These are phyloP conservation scores for Enteropsectra breve DNA, from an alignment of 371 early-diverging fungal genomes.

Conservation along the genomic window DNA sequence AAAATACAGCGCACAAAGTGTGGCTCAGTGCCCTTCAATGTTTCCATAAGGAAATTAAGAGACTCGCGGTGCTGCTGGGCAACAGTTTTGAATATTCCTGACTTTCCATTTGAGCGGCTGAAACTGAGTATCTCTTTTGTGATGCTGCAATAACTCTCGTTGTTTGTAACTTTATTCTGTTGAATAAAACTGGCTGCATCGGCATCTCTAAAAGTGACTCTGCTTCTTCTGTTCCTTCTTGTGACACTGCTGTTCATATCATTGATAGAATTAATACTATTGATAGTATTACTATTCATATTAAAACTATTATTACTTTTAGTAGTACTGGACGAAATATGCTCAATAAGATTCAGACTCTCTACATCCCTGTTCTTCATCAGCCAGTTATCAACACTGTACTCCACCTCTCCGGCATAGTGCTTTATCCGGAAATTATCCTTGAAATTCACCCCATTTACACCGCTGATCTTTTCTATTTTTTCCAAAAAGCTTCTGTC, in stretches of 20 bases:
- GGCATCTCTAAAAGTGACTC: not conserved
- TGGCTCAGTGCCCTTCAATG: conserved; percentile 78
- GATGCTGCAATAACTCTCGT: conserved; percentile 8
- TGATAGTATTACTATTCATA: not conserved
- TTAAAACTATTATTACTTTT: too few species aligned
- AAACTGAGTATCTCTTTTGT: too few species aligned
- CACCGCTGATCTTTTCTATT: conserved; percentile 61
- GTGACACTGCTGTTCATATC: too few species aligned
- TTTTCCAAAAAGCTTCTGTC: conserved; percentile 89
- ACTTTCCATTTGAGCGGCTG: conserved; percentile 60
- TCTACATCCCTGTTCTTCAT: conserved; percentile 98
- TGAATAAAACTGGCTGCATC: conserved; percentile 20
- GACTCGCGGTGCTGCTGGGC: conserved; percentile 90
- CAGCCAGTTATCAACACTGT: conserved; percentile 83
- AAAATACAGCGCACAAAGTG: conserved; percentile 98
- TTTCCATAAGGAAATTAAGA: conserved; percentile 73
- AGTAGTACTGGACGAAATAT: not conserved
- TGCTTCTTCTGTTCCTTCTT: too few species aligned
- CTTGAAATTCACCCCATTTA: conserved; percentile 64
- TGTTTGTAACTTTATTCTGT: not conserved
- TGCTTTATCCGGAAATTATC: conserved; percentile 83
- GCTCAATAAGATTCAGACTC: conserved; percentile 77
- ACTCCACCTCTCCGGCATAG: conserved; percentile 94
- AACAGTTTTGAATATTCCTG: conserved; percentile 71
- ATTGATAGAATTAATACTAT: too few species aligned